Base-by-base conservation (phyloP, 352 stramenopile species). In the Phytopythium sindhum region DNA sequence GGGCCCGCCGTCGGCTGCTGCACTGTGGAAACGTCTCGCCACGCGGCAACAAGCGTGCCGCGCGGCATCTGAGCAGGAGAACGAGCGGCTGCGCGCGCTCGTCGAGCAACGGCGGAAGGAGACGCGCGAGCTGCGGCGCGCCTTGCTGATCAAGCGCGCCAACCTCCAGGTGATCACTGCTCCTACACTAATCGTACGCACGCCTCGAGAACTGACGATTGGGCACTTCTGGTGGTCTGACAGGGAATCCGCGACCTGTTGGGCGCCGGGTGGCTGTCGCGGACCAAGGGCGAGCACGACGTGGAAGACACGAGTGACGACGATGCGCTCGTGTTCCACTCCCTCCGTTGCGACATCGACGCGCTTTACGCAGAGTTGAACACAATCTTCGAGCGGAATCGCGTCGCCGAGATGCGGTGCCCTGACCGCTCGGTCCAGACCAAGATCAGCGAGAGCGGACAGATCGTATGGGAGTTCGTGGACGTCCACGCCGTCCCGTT, bases 401-500 rank as follows among this genome's bases (percentile, higher is more conserved):
- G 55, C 26, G 39, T 50, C 23, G 55, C 11, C 11, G 5, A 24
- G 19, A 15, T 60, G 37, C 33, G 55, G 4, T 60, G 35, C 14
- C 55, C 55, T 4, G 55, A 51, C 55, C 55, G 55, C 37, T 0
- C 33, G 8, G 12, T 60, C 35, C 23, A 50, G 17, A 51, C 37
- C 17, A 41, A 39, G 24, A 17, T n/a, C 3, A 51, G 55, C 33
- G n/a, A 48, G 24, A 50, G 37, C 14, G 24, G 55, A 8, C 55
- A 60, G 37, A 35, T 60, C 39, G 55, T 60, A 6, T 60, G 55
- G 55, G 55, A 60, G 55, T 60, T 60, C 35, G 55, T 51, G 55
- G 55, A 60, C 55, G 55, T 37, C 23, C 55, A 60, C 26, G 37
- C 35, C n/a, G 55, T 60, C 1, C 55, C 55, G 39, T 60, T 60